Percentiles rank a stretch among this genome's conserved stretches.
These are phyloP conservation scores for Fusarium sarcochroum DNA, from an alignment of 2,329 filamentous ascomycete species.

Conservation along the genomic window DNA sequence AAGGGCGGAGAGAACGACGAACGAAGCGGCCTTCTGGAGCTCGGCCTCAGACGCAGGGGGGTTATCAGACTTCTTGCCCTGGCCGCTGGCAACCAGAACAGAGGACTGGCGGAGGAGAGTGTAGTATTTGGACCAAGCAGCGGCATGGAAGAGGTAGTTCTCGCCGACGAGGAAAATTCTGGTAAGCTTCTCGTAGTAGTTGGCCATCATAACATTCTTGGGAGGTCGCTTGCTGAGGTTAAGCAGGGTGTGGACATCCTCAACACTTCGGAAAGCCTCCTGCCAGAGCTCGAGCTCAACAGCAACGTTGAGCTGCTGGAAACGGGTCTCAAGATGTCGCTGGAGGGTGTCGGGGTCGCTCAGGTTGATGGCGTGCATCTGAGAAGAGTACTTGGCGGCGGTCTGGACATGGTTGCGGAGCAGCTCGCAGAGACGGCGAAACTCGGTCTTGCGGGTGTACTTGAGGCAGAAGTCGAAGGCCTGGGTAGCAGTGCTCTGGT, in stretches of 20 bases:
- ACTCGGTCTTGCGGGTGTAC: slow-evolving; percentile 99
- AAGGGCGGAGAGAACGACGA: slow-evolving; percentile 93
- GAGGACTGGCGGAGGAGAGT: slow-evolving; percentile 94
- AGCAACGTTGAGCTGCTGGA: slow-evolving; percentile 97
- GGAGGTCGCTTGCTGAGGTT: slow-evolving; percentile 97
- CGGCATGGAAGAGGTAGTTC: slow-evolving; percentile 99
- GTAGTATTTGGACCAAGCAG: slow-evolving; percentile 97
- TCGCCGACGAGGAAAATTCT: slow-evolving; percentile 99
- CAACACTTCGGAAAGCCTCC: slow-evolving; percentile 98
- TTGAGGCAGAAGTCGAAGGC: slow-evolving; percentile 99
- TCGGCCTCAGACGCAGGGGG: slow-evolving; percentile 90
- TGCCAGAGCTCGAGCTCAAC: slow-evolving; percentile 99
- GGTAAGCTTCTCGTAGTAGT: slow-evolving; percentile 99
- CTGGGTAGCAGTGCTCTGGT: slow-evolving; percentile 97
- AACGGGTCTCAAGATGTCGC: slow-evolving; percentile 96
- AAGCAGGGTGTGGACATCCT: slow-evolving; percentile 97
- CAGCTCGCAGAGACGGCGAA: slow-evolving; percentile 97
- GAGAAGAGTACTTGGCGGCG: slow-evolving; percentile 97
- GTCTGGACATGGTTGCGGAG: slow-evolving; percentile 99
- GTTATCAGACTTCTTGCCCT: slow-evolving; percentile 94
- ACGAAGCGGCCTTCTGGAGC: slow-evolving; percentile 93
- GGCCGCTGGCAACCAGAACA: slow-evolving; percentile 83
- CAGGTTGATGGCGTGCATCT: slow-evolving; percentile 99
- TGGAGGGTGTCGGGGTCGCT: slow-evolving; percentile 98
- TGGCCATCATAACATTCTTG: slow-evolving; percentile 99